Percentiles rank a stretch among this genome's conserved stretches.
phyloP scores from a whole-genome alignment of 768 basidiomycete genomes.

The Lentinula aciculospora region DNA sequence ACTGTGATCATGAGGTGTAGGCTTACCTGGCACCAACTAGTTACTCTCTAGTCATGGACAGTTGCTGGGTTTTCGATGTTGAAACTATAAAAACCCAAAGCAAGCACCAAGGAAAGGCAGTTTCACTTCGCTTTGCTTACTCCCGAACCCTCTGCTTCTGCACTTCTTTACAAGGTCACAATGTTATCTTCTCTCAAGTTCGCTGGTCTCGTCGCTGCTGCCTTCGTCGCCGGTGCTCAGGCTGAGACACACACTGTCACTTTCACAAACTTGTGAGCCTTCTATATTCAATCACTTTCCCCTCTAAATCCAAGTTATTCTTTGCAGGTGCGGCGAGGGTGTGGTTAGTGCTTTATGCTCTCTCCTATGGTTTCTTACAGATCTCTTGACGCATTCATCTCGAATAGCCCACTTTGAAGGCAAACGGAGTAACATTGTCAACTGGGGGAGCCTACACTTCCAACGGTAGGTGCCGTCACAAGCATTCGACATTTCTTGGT shows the following conservation, averaged over 20 bases:
- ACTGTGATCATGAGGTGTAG: neutral
- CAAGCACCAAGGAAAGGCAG: neutral
- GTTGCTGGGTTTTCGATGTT: neutral
- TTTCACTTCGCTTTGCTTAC: neutral
- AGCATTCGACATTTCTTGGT: neutral
- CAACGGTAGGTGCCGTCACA: slow-evolving; percentile 9
- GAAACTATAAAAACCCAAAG: neutral
- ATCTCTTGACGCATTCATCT: neutral
- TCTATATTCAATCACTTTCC: too few relatives aligned
- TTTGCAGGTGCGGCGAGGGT: neutral
- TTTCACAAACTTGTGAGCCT: slow-evolving; percentile 2
- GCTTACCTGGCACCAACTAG: neutral
- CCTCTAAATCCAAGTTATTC: too few relatives aligned
- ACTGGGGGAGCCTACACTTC: slow-evolving; percentile 21
- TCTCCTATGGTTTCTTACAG: neutral
- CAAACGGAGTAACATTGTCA: slow-evolving; percentile 19
- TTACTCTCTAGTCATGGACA: neutral
- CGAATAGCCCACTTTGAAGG: slow-evolving; percentile 9
- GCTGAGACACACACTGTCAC: slow-evolving; percentile 6
- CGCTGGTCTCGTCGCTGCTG: neutral
- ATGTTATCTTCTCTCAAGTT: slow-evolving; percentile 1
- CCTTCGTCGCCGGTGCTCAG: neutral
- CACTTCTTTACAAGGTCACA: neutral
- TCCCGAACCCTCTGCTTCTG: neutral
- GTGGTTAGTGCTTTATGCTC: neutral